These are phyloP conservation scores for Diddensiella caesifluorescens DNA, from an alignment of 805 yeast genomes.

Conservation along the genomic window DNA sequence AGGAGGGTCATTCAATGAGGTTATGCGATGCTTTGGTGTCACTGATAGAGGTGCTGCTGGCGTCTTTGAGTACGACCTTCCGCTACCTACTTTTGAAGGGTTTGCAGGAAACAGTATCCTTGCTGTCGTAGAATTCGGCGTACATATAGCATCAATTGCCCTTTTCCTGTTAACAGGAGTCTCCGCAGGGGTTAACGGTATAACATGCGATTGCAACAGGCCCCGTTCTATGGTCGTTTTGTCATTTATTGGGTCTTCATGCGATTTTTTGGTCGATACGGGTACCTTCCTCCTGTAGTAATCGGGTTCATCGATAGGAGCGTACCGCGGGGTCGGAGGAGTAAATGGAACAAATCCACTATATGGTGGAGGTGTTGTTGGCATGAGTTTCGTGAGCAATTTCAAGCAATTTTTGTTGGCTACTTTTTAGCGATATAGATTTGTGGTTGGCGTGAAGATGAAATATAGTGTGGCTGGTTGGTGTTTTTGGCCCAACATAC, in stretches of 20 bases:
- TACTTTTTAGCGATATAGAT: no score
- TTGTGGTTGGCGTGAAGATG: no score
- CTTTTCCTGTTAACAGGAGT: conserved; percentile 22
- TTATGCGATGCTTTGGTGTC: not conserved
- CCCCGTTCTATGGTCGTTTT: not conserved
- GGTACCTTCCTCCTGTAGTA: conserved; percentile 5
- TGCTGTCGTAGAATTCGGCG: conserved; percentile 1
- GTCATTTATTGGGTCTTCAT: not conserved
- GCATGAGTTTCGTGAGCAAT: no score
- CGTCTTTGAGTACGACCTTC: conserved; percentile 18
- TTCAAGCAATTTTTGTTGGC: no score
- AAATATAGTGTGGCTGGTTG: no score
- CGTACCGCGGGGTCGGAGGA: conserved; percentile 23
- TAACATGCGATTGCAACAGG: conserved; percentile 1
- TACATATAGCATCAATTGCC: conserved; percentile 14
- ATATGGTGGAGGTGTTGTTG: conserved; percentile 16
- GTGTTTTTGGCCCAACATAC: no score
- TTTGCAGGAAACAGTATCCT: conserved; percentile 24
- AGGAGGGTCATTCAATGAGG: conserved; percentile 1
- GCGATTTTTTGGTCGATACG: not conserved
- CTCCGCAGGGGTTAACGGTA: conserved; percentile 24
- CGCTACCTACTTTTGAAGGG: conserved; percentile 25
- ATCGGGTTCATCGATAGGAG: conserved; percentile 26
- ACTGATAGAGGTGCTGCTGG: not conserved
- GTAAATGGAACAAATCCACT: conserved; percentile 14